Conservation (phyloP, 495 filamentous ascomycete species). For the Evansstolkia leycettana region DNA sequence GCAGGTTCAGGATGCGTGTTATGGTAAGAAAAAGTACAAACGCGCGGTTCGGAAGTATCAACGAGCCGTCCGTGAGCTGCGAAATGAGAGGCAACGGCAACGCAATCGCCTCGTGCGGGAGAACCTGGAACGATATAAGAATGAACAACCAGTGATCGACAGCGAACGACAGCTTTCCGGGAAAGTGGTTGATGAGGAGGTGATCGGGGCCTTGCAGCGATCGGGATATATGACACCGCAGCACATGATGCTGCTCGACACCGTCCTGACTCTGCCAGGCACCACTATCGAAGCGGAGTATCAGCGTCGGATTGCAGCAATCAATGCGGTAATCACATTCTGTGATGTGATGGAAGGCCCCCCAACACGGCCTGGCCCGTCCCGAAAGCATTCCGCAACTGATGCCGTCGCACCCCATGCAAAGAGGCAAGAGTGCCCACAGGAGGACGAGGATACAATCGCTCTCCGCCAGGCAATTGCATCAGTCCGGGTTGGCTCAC, state of each 20-base stretch:
- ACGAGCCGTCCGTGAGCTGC: constrained; percentile 14
- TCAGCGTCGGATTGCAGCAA: constrained; percentile 16
- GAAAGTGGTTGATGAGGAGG: constrained; percentile 10
- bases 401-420: constrained; percentile 5
- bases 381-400: constrained; percentile 11
- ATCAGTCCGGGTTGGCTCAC: constrained; percentile 17
- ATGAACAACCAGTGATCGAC: constrained; percentile 18
- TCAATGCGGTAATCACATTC: constrained; percentile 22
- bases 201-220: constrained; percentile 13
- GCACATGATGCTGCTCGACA: constrained; percentile 19
- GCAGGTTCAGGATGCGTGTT: constrained; percentile 9
- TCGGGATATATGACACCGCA: constrained; percentile 10
- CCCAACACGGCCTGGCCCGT: constrained; percentile 11
- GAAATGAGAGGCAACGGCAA: constrained; percentile 11
- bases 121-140: constrained; percentile 13
- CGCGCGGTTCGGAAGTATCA: constrained; percentile 13
- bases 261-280: constrained; percentile 17
- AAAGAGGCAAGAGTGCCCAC: constrained; percentile 7
- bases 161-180: constrained; percentile 13
- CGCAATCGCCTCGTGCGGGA: constrained; percentile 15
- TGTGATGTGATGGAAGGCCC: constrained; percentile 19
- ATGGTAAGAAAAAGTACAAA: constrained; percentile 11
- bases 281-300: constrained; percentile 21
- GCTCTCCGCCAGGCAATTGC: constrained; percentile 15
- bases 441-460: constrained; percentile 8